Base-by-base conservation (phyloP, 2,329 filamentous ascomycete species). In the Ramularia endophylla region DNA sequence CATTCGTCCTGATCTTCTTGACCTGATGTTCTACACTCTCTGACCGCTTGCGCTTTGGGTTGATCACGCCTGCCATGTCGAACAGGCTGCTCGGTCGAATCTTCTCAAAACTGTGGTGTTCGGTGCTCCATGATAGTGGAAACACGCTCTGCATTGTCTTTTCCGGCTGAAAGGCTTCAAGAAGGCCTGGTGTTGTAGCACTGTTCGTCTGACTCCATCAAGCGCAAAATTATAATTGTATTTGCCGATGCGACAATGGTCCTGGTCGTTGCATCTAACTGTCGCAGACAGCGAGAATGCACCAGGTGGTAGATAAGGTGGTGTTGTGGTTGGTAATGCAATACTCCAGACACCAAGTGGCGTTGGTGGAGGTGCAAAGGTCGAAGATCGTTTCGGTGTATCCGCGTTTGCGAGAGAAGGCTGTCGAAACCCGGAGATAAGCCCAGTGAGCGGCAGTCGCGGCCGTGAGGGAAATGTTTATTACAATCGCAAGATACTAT, bases 21-120 rank as follows among this genome's bases (percentile, higher is more conserved):
- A 46, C 37, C 12, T 38, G 48, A 4, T 32, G 48, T 27, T 71
- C 69, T 32, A 66, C 63, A 49, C 71, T 76, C 48, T 70, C 68
- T 22, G 70, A 69, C 41, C 72, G 68, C 61, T 80, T 80, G 48
- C 78, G 72, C 69, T 81, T 81, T 52, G 70, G 58, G 51, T 65
- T 58, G 28, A 69, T 63, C 41, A 72, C 67, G 44, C 70, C 68
- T 54, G 70, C 62, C 41, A 68, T 62, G 13, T 69, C 67, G 51
- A 65, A 57, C 37, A 59, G 60, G 55, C 66, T 53, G 47, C 51
- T 22, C 46, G 37, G 27, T 25, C 34, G 62, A 65, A 59, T 54
- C 36, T 55, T 48, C 35, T 46, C 47, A 28, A 55, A 44, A 39
- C 52, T 51, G 38, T 56, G 43, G 36, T 57, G 56, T 30, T 64